phyloP scores from a whole-genome alignment of 192 early-diverging fungal genomes.

The Cetraspora pellucida region DNA sequence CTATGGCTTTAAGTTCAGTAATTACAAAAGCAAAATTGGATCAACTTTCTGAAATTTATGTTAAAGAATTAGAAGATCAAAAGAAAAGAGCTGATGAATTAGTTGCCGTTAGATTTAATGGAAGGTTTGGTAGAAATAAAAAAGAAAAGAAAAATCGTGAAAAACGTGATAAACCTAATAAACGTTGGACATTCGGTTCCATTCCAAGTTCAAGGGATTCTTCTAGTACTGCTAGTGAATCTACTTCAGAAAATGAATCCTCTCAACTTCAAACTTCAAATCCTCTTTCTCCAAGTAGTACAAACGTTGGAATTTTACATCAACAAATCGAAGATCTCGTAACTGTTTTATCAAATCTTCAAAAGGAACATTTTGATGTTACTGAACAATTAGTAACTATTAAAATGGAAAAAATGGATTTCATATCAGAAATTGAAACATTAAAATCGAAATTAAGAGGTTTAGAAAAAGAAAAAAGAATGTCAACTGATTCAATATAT shows the following conservation, averaged over 20 bases:
- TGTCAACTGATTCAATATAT: conserved; percentile 30
- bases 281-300: conserved; percentile 24
- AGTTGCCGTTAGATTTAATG: conserved; percentile 53
- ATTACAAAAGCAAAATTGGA: conserved; percentile 76
- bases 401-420: conserved; percentile 55
- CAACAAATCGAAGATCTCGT: conserved; percentile 68
- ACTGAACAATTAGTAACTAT: conserved; percentile 62
- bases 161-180: conserved; percentile 24
- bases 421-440: conserved; percentile 53
- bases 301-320: conserved; percentile 45
- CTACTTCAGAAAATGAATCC: neutral
- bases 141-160: conserved; percentile 21
- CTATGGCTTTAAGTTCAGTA: conserved; percentile 64
- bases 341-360: conserved; percentile 59
- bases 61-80: conserved; percentile 52
- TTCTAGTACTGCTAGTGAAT: neutral
- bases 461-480: conserved; percentile 53
- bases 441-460: conserved; percentile 51
- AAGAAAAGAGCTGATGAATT: conserved; percentile 54
- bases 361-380: conserved; percentile 69
- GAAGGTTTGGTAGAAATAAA: conserved; percentile 43
- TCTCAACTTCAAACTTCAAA: neutral
- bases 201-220: conserved; percentile 3
- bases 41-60: conserved; percentile 62
- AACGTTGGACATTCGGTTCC: conserved; percentile 23